phyloP scores from a whole-genome alignment of 495 filamentous ascomycete genomes.

The Xanthoparmelia taractica region DNA sequence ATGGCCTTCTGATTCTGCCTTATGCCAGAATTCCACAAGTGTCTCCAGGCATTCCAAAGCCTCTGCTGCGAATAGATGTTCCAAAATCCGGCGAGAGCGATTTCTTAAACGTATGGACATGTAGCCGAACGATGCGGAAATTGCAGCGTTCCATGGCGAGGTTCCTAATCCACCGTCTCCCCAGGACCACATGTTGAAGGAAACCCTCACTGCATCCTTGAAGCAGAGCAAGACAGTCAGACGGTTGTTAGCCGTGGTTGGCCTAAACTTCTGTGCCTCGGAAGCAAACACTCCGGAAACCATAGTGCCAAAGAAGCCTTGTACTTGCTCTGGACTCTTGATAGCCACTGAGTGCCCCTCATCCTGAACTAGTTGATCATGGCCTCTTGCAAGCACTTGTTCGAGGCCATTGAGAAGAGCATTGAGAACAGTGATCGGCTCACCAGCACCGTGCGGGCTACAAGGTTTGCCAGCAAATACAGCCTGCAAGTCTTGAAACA shows the following conservation, averaged over 20 bases:
- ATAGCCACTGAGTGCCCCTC: constrained; percentile 57
- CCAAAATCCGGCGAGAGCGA: constrained; percentile 74
- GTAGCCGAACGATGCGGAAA: constrained; percentile 76
- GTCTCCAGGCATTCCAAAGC: constrained; percentile 93
- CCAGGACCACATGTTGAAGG: constrained; percentile 95
- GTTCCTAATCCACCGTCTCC: constrained; percentile 54
- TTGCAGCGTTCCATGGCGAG: constrained; percentile 47
- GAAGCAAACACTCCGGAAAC: constrained; percentile 84
- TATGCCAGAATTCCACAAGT: constrained; percentile 70
- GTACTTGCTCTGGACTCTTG: constrained; percentile 76
- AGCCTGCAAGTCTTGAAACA: constrained; percentile 55
- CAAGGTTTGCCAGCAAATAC: constrained; percentile 43
- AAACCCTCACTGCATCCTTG: constrained; percentile 86
- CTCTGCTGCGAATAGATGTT: constrained; percentile 89
- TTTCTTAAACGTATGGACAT: constrained; percentile 85
- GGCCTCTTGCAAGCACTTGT: constrained; percentile 76
- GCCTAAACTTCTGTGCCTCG: constrained; percentile 65
- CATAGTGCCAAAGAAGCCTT: constrained; percentile 96
- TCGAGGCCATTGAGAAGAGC: constrained; percentile 82
- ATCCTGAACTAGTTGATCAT: constrained; percentile 72
- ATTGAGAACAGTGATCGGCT: constrained; percentile 54
- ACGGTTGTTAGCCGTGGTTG: constrained; percentile 80
- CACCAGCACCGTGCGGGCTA: constrained; percentile 41
- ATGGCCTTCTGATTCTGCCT: constrained; percentile 32
- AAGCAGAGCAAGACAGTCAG: constrained; percentile 93